phyloP scores from a whole-genome alignment of 1,284 basidiomycete species.

The Rhodotorula sp. region DNA sequence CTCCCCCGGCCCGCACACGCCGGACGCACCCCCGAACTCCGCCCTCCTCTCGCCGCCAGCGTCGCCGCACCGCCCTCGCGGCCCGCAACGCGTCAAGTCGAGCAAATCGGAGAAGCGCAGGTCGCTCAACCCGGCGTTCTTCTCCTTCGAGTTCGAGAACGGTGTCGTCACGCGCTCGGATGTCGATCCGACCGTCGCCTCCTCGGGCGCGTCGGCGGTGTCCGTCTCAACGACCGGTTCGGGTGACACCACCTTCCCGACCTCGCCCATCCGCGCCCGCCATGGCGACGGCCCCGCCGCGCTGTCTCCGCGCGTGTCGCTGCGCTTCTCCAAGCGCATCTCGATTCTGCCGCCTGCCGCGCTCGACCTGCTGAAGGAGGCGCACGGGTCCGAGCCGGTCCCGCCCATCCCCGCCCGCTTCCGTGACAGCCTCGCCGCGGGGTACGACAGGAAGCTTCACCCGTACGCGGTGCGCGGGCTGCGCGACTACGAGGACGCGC shows the following conservation, averaged over 20 bases:
- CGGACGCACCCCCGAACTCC: not conserved
- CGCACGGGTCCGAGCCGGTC: conserved; percentile 33
- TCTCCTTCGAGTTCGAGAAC: conserved; percentile 42
- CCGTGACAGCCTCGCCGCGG: conserved; percentile 11
- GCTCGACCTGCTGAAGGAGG: conserved; percentile 46
- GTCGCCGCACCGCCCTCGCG: not conserved
- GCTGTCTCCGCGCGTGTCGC: conserved; percentile 45
- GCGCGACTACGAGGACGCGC: conserved; percentile 56
- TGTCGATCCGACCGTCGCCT: conserved; percentile 22
- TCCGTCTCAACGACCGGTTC: not conserved
- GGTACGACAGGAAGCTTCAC: conserved; percentile 51
- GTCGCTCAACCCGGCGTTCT: conserved; percentile 32
- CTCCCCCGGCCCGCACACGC: conserved; percentile 6
- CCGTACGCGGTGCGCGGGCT: conserved; percentile 56
- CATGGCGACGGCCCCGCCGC: conserved; percentile 10
- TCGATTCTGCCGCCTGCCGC: conserved; percentile 48
- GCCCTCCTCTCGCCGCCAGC: not conserved
- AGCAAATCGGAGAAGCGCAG: conserved; percentile 7
- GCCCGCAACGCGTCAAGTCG: not conserved
- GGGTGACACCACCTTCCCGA: conserved; percentile 15
- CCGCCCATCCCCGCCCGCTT: conserved; percentile 45
- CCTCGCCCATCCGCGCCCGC: conserved; percentile 24
- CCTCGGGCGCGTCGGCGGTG: not conserved
- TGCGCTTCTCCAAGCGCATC: conserved; percentile 48
- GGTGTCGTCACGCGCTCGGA: conserved; percentile 30